phyloP scores from a whole-genome alignment of 2,329 filamentous ascomycete genomes.

The Pyrenochaeta sp. region DNA sequence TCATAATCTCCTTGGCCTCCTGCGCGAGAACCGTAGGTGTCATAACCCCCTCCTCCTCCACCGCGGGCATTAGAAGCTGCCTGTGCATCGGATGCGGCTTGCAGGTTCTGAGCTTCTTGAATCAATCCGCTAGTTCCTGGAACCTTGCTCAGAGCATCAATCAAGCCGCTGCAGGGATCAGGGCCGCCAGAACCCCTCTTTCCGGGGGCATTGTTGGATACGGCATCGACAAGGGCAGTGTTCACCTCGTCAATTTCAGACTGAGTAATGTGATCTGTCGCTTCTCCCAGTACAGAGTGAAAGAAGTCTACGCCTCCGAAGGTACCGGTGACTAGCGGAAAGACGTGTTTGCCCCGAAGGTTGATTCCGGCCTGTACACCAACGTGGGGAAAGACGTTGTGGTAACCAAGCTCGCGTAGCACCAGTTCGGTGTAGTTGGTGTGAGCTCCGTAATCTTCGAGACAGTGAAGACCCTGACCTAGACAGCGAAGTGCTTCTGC shows the following conservation, averaged over 20 bases:
- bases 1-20: slow-evolving; percentile 53
- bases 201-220: slow-evolving; percentile 29
- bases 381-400: slow-evolving; percentile 61
- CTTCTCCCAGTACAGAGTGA: slow-evolving; percentile 59
- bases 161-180: slow-evolving; percentile 57
- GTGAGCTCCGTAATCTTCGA: slow-evolving; percentile 64
- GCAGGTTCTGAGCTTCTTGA: slow-evolving; percentile 55
- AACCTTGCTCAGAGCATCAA: slow-evolving; percentile 76
- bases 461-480: slow-evolving; percentile 61
- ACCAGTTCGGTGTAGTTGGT: slow-evolving; percentile 64
- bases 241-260: slow-evolving; percentile 58
- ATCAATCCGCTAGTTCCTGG: slow-evolving; percentile 63
- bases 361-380: slow-evolving; percentile 56
- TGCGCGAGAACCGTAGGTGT: slow-evolving; percentile 49
- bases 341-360: slow-evolving; percentile 57
- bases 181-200: slow-evolving; percentile 41
- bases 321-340: slow-evolving; percentile 62
- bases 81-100: slow-evolving; percentile 57
- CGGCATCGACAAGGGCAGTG: slow-evolving; percentile 52
- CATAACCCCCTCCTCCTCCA: slow-evolving; percentile 56
- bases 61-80: slow-evolving; percentile 54
- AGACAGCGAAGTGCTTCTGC: slow-evolving; percentile 59
- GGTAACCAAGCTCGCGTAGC: slow-evolving; percentile 59
- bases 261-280: slow-evolving; percentile 58
- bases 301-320: slow-evolving; percentile 62